Evolutionary conservation across 2,329 filamentous ascomycete genomes (phyloP).

Genomic region (Aspergillus calidoustus): DNA sequence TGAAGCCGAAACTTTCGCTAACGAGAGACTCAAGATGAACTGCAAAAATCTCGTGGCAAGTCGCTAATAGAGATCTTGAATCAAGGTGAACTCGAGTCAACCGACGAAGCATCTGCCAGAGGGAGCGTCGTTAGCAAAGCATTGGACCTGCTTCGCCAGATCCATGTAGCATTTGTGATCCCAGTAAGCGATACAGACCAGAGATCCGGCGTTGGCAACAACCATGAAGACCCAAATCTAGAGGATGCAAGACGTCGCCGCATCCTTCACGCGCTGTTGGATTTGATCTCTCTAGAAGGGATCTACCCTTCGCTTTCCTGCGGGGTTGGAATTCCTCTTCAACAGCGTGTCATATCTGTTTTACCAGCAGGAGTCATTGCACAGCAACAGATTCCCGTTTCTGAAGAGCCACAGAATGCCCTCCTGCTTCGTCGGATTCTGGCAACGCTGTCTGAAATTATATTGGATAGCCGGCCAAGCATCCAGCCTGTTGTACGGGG

Average conservation of each 20-base stretch:
- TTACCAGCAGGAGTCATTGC: conserved; percentile 49
- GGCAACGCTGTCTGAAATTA: conserved; percentile 32
- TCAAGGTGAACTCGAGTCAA: conserved; percentile 15
- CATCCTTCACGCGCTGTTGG: conserved; percentile 45
- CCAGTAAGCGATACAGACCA: conserved; percentile 24
- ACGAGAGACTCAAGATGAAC: conserved; percentile 41
- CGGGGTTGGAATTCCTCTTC: conserved; percentile 50
- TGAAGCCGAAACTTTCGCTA: conserved; percentile 29
- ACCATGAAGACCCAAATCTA: conserved; percentile 35
- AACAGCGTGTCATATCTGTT: conserved; percentile 49
- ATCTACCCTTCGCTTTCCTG: conserved; percentile 49
- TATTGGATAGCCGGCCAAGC: conserved; percentile 38
- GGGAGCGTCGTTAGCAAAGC: conserved; percentile 37
- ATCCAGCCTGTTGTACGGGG: conserved; percentile 45
- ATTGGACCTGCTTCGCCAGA: conserved; percentile 38
- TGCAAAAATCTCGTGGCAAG: conserved; percentile 39
- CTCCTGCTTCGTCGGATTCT: conserved; percentile 38
- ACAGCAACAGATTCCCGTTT: conserved; percentile 31
- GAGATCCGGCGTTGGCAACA: not conserved
- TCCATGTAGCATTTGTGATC: conserved; percentile 42
- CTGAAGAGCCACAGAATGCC: conserved; percentile 33
- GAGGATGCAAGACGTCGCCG: conserved; percentile 50
- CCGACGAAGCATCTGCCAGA: conserved; percentile 29
- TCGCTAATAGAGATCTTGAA: conserved; percentile 43
- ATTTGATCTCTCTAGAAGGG: conserved; percentile 50